These are phyloP conservation scores for Onygena corvina DNA, from an alignment of 2,329 filamentous ascomycete species.

Conservation along the genomic window DNA sequence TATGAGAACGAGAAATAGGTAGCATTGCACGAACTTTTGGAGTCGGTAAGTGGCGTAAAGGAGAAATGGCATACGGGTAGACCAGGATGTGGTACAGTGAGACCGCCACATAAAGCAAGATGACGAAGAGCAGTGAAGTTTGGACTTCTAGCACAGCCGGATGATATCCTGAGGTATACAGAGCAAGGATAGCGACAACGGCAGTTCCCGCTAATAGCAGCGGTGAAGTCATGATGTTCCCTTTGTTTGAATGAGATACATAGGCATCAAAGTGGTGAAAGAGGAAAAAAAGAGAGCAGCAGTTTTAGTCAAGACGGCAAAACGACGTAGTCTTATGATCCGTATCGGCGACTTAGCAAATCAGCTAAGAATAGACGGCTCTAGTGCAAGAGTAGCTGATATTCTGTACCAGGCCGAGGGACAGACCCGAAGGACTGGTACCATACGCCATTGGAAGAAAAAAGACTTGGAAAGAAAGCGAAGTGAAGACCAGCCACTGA, in stretches of 20 bases:
- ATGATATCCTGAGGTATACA: neutral
- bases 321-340: too few relatives aligned
- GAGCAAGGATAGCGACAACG: neutral
- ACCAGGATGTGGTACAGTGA: conserved; percentile 2
- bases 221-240: neutral
- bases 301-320: too few relatives aligned
- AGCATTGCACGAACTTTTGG: conserved; percentile 5
- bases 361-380: too few relatives aligned
- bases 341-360: too few relatives aligned
- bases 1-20: neutral
- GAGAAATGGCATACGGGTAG: conserved; percentile 4
- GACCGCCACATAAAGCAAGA: neutral
- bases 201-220: neutral
- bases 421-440: neutral
- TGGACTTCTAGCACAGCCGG: neutral
- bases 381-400: too few relatives aligned
- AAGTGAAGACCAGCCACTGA: neutral
- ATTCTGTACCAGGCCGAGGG: too few relatives aligned
- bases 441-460: too few relatives aligned
- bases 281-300: too few relatives aligned
- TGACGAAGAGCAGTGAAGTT: neutral
- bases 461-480: neutral
- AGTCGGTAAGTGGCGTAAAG: conserved; percentile 5
- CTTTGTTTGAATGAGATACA: too few relatives aligned
- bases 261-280: too few relatives aligned